These are phyloP conservation scores for Coemansia brasiliensis DNA, from an alignment of 192 early-diverging fungal genomes.

Conservation along the genomic window DNA sequence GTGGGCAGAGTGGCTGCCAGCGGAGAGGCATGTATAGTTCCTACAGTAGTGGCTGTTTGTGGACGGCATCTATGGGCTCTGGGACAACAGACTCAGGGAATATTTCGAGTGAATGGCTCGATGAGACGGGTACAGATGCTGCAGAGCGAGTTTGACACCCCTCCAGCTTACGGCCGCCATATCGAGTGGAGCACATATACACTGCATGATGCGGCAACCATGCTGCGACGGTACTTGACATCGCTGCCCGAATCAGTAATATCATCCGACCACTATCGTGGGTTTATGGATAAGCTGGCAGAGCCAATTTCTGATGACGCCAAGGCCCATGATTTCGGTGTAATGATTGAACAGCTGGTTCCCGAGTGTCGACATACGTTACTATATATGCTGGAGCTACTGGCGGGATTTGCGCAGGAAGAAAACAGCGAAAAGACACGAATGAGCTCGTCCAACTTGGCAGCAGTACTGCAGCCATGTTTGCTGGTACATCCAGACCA, in stretches of 20 bases:
- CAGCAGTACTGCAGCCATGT: constrained; percentile 75
- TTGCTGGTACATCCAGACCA: constrained; percentile 73
- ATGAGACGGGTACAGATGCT: constrained; percentile 70
- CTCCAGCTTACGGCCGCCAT: constrained; percentile 62
- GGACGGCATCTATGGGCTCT: constrained; percentile 48
- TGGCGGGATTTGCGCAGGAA: constrained; percentile 48
- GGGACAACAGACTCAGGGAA: constrained; percentile 63
- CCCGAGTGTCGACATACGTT: constrained; percentile 66
- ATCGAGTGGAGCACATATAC: constrained; percentile 68
- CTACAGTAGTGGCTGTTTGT: constrained; percentile 47
- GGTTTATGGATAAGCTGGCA: constrained; percentile 62
- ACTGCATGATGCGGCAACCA: constrained; percentile 76
- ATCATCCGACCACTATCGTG: constrained; percentile 62
- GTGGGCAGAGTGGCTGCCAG: constrained; percentile 35
- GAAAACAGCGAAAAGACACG: constrained; percentile 57
- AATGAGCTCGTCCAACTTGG: constrained; percentile 75
- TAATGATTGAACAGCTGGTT: constrained; percentile 58
- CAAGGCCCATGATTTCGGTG: constrained; percentile 56
- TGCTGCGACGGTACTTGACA: constrained; percentile 71
- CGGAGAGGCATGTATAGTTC: constrained; percentile 49
- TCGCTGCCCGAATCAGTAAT: constrained; percentile 75
- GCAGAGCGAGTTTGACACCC: constrained; percentile 66
- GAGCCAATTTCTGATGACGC: constrained; percentile 45
- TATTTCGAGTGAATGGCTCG: constrained; percentile 74
- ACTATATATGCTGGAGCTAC: constrained; percentile 68